Percentiles rank a stretch among this genome's conserved stretches.
These are phyloP conservation scores for Neurospora sublineolata DNA, from an alignment of 495 filamentous ascomycete genomes.

Conservation along the genomic window DNA sequence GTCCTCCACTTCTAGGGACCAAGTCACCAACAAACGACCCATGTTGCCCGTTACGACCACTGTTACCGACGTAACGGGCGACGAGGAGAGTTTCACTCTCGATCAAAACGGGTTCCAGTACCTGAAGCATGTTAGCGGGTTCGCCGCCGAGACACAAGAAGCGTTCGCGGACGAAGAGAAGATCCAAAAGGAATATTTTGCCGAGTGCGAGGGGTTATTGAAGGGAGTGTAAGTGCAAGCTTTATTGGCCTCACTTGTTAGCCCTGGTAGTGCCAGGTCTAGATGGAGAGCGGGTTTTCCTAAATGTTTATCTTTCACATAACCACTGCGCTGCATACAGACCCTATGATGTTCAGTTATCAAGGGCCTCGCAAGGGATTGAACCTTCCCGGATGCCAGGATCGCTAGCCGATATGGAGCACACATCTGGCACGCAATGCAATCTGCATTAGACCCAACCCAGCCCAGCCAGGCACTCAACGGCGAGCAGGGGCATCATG, in stretches of 20 bases:
- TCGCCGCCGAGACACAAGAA: not conserved
- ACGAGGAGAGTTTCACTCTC: slow-evolving; percentile 22
- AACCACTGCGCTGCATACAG: not conserved
- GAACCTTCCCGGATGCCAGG: not conserved
- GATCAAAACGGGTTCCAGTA: slow-evolving; percentile 31
- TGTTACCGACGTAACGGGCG: slow-evolving; percentile 26
- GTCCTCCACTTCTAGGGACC: not conserved
- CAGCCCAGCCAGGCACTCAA: not conserved
- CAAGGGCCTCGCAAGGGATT: not conserved
- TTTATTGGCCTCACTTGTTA: not conserved
- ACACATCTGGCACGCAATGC: not conserved
- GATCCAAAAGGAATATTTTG: slow-evolving; percentile 49
- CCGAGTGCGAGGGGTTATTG: slow-evolving; percentile 48
- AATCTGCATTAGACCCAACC: not conserved
- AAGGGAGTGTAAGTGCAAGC: slow-evolving; percentile 38
- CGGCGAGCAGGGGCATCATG: not conserved
- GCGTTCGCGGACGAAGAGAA: slow-evolving; percentile 18
- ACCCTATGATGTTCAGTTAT: not conserved
- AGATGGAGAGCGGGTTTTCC: too few relatives aligned
- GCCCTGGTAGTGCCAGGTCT: too few relatives aligned
- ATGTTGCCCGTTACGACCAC: slow-evolving; percentile 25
- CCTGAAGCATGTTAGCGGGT: slow-evolving; percentile 11
- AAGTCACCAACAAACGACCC: slow-evolving; percentile 34
- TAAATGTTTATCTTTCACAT: not conserved
- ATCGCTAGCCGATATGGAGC: not conserved